Percentiles rank a stretch among this genome's conserved stretches.
Evolutionary conservation across 2,329 filamentous ascomycete genomes (phyloP).

Genomic region (Karstenula rhodostoma): DNA sequence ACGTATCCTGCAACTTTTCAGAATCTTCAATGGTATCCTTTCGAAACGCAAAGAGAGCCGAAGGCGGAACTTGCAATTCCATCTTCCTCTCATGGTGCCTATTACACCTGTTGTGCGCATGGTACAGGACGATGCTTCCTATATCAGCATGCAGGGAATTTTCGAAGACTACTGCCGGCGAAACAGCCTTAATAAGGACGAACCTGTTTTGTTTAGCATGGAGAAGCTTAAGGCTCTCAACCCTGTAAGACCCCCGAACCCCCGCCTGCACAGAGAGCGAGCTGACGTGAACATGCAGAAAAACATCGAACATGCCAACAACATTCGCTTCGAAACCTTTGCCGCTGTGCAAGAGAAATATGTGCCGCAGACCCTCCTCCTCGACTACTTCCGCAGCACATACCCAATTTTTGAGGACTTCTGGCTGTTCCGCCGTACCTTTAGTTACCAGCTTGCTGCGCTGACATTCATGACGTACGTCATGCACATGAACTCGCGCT

Average conservation of each 20-base stretch:
- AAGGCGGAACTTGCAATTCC: slow-evolving; percentile 93
- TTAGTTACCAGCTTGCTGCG: slow-evolving; percentile 93
- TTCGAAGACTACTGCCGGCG: slow-evolving; percentile 96
- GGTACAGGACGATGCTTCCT: slow-evolving; percentile 93
- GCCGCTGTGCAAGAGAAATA: slow-evolving; percentile 92
- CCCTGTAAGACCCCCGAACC: slow-evolving; percentile 37
- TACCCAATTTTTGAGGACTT: slow-evolving; percentile 93
- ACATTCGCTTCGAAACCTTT: slow-evolving; percentile 88
- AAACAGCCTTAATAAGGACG: slow-evolving; percentile 88
- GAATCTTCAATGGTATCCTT: slow-evolving; percentile 93
- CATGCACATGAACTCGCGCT: slow-evolving; percentile 95
- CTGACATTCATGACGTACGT: slow-evolving; percentile 99
- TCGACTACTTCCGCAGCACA: slow-evolving; percentile 87
- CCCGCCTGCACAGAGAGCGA: not conserved
- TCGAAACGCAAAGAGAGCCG: slow-evolving; percentile 94
- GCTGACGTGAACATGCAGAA: slow-evolving; percentile 58
- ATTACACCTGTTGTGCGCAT: slow-evolving; percentile 93
- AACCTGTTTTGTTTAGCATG: slow-evolving; percentile 93
- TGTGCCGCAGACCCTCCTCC: slow-evolving; percentile 81
- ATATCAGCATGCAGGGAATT: slow-evolving; percentile 91
- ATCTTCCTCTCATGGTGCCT: slow-evolving; percentile 93
- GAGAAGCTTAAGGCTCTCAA: slow-evolving; percentile 82
- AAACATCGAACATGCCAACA: slow-evolving; percentile 72
- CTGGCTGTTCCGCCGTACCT: slow-evolving; percentile 97
- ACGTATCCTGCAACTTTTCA: slow-evolving; percentile 92